Percentiles rank a stretch among this genome's conserved stretches.
Evolutionary conservation across 2,329 filamentous ascomycete genomes (phyloP).

Genomic region (Coniochaeta sp.): DNA sequence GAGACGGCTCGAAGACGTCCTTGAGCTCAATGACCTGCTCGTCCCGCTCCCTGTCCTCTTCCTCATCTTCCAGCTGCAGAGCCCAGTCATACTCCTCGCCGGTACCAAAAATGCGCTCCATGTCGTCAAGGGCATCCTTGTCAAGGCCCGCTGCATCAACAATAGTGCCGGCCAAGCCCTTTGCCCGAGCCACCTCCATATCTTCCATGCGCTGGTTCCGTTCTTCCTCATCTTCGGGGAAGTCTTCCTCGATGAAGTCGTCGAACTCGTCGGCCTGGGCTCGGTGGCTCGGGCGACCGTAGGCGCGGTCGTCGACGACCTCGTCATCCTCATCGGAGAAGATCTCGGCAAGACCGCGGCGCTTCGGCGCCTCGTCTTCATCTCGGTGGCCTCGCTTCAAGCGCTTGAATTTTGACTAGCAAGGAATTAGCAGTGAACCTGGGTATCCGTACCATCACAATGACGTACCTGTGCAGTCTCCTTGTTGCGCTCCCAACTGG

Average conservation of each 20-base stretch:
- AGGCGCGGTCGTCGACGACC: slow-evolving; percentile 46
- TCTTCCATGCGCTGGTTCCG: slow-evolving; percentile 73
- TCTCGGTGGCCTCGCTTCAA: slow-evolving; percentile 86
- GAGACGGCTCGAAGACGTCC: slow-evolving; percentile 95
- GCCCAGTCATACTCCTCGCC: slow-evolving; percentile 96
- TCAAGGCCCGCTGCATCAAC: slow-evolving; percentile 81
- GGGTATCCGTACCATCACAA: neutral
- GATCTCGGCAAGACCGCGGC: slow-evolving; percentile 79
- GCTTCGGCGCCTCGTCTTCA: slow-evolving; percentile 54
- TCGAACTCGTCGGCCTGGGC: slow-evolving; percentile 73
- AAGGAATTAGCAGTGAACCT: slow-evolving; percentile 5
- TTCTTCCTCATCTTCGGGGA: slow-evolving; percentile 79
- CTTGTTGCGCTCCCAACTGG: slow-evolving; percentile 60
- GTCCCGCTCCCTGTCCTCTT: slow-evolving; percentile 70
- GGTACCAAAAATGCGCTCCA: slow-evolving; percentile 92
- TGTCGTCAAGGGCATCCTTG: slow-evolving; percentile 88
- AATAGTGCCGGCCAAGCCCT: slow-evolving; percentile 59
- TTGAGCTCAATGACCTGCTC: slow-evolving; percentile 88
- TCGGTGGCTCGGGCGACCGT: slow-evolving; percentile 47
- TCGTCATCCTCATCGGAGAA: slow-evolving; percentile 93
- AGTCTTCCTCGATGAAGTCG: slow-evolving; percentile 96
- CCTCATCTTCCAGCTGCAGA: slow-evolving; percentile 78
- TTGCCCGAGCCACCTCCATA: slow-evolving; percentile 77
- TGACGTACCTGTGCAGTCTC: slow-evolving; percentile 59
- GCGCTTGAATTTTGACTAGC: slow-evolving; percentile 85